Conservation (phyloP, 2,329 filamentous ascomycete genomes). For the Grosmannia clavigera region DNA sequence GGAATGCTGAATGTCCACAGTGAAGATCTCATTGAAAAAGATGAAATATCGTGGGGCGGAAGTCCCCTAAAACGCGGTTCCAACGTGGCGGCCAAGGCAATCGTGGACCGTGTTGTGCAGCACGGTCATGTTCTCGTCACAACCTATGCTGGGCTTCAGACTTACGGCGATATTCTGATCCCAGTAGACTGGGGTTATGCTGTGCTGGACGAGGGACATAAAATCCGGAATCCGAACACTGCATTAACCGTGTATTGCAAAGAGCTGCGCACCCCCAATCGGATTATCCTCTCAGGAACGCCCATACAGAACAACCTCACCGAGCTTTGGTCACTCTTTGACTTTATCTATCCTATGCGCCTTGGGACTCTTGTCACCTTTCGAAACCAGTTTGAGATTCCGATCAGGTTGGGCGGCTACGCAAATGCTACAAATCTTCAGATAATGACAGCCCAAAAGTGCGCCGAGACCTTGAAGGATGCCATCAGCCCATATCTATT, state of each 20-base stretch:
- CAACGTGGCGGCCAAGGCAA: slow-evolving; percentile 59
- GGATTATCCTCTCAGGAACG: slow-evolving; percentile 88
- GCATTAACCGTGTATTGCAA: slow-evolving; percentile 93
- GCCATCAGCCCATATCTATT: slow-evolving; percentile 87
- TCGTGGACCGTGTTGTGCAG: slow-evolving; percentile 69
- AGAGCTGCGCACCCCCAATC: slow-evolving; percentile 76
- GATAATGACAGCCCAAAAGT: slow-evolving; percentile 87
- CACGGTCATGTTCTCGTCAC: slow-evolving; percentile 91
- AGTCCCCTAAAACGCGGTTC: slow-evolving; percentile 30
- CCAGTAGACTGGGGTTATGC: slow-evolving; percentile 85
- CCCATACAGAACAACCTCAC: slow-evolving; percentile 96
- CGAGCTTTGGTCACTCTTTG: slow-evolving; percentile 94
- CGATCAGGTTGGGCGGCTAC: slow-evolving; percentile 86
- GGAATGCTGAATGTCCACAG: slow-evolving; percentile 77
- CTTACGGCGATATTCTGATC: slow-evolving; percentile 72
- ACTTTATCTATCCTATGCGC: slow-evolving; percentile 95
- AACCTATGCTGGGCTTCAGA: slow-evolving; percentile 91
- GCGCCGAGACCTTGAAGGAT: slow-evolving; percentile 86
- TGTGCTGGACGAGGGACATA: slow-evolving; percentile 92
- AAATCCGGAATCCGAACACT: slow-evolving; percentile 93
- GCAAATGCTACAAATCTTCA: slow-evolving; percentile 90
- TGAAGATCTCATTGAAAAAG: slow-evolving; percentile 45
- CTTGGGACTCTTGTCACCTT: slow-evolving; percentile 87
- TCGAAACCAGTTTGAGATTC: slow-evolving; percentile 81
- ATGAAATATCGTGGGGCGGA: slow-evolving; percentile 37